Evolutionary conservation across 2,329 filamentous ascomycete species (phyloP), one percentile per base, ranked within the genome.

Genomic region (Talaromyces piceae): DNA sequence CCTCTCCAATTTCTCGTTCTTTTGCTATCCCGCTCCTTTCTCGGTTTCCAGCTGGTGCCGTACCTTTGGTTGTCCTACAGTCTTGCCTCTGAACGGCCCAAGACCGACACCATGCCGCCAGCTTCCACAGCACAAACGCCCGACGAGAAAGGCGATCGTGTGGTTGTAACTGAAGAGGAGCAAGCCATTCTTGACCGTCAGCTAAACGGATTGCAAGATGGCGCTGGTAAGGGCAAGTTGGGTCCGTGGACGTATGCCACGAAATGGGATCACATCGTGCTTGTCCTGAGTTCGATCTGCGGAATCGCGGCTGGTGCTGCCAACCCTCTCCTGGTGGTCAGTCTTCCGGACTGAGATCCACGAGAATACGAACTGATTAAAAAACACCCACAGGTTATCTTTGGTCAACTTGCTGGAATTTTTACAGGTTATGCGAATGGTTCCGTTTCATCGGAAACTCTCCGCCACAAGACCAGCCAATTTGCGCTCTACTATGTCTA

Each of bases 291-390:
- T 47, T 63, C 74, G 25, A 60, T 91, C 50, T 80, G 79, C 52
- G 78, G 86, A 56, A 86, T 91, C 56, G 81, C 76, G 25, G 84
- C 81, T n/a, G 88, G 88, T 53, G 86, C 86, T 50, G 84, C 84
- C 5, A 68, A 91, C 55, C 88, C 88, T 5, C 72, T 89, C 22
- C 91, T 93, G 82, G 91, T 87, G 0, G 78, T 89, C 57, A 47
- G 67, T 61, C n/a, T 16, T 33, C 30, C 30, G 18, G 30, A 33
- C 9, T 2, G 44, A 20, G 9, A 20, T 11, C 22, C 16, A 16
- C 9, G 18, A n/a, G 41, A 12, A 12, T 47, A 7, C 7, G 25
- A n/a, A 45, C 11, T 44, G 41, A 58, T 31, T 58, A n/a, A 47
- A 41, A 28, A 39, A 13, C 25, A 11, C 44, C 51, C 20, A 23